Base-by-base conservation (phyloP, 441 rosid genomes). In the Brassica hybrid region DNA sequence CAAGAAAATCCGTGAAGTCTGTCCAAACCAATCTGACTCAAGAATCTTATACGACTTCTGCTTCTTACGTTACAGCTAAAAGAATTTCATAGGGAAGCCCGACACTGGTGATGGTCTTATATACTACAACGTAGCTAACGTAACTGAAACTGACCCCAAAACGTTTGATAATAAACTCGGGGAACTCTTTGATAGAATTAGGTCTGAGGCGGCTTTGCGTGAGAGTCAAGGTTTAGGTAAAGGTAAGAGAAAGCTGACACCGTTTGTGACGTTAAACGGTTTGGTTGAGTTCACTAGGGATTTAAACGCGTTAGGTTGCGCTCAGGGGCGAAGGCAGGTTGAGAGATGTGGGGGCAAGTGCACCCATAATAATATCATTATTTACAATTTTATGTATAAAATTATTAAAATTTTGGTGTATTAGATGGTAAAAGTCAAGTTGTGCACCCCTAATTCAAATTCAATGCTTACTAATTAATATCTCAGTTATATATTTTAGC, bases 221-320 rank as follows among this genome's bases (percentile, higher is more conserved):
- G 34, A 72, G 64, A 85, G 76, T 52, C n/a, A 78, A 82, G 90
- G 91, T 34, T 85, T 89, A 52, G 97, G 97, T 25, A 91, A 88
- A 84, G 90, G 82, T 23, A 21, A 90, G 81, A 86, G 74, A 3
- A 72, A 79, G 65, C 30, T 91, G 72, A 72, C 94, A 19, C 78
- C 86, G 17, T 84, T 89, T 63, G 54, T 76, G 70, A 91, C 90
- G 7, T 76, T 93, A 7, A 86, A 93, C 59, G 94, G 88, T 7
- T 78, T 91, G 85, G 94, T 81, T 50, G 90, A 91, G 52, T 93
- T 97, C 80, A 86, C 87, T 5, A 88, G 91, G 69, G 97, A 93
- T 79, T 74, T 88, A 12, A 18, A 85, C 23, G 65, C 30, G 10
- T n/a, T 86, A 23, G 84, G 85, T 52, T 90, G 97, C 67, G 92